Conservation (phyloP, 331 rosid genomes). For the Saraca asoca region DNA sequence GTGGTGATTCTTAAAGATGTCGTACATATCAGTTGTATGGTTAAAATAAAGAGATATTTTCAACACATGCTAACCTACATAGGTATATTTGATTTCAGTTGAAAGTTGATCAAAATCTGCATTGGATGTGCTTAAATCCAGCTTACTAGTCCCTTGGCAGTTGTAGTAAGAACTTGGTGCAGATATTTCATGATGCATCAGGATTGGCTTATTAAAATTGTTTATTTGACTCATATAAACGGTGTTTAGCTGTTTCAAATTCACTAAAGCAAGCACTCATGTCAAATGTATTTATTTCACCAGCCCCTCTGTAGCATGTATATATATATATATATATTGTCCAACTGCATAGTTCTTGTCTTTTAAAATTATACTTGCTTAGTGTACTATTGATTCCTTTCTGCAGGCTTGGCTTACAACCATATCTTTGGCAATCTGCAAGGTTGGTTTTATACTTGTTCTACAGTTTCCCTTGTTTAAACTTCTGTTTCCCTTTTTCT, state of each 20-base stretch:
- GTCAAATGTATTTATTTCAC: background rate
- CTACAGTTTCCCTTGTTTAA: slow-evolving; percentile 17
- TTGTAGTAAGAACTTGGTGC: background rate
- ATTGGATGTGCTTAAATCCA: slow-evolving; percentile 21
- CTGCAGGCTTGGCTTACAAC: slow-evolving; percentile 87
- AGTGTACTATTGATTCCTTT: slow-evolving; percentile 24
- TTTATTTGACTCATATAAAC: too few species aligned
- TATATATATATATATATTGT: background rate
- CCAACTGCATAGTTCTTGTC: slow-evolving; percentile 2
- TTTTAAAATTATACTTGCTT: slow-evolving; percentile 2
- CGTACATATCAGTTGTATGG: too few species aligned
- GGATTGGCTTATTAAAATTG: slow-evolving; percentile 16
- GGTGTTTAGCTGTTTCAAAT: background rate
- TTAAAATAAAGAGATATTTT: background rate
- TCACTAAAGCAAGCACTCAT: slow-evolving; percentile 2
- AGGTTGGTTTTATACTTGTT: slow-evolving; percentile 58
- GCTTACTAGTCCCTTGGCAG: slow-evolving; percentile 11
- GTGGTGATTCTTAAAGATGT: too few species aligned
- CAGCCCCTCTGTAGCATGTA: background rate
- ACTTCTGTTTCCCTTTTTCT: slow-evolving; percentile 30
- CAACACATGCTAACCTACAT: background rate
- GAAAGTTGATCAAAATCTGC: background rate
- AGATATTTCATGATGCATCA: too few species aligned
- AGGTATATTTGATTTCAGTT: background rate
- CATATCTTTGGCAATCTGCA: slow-evolving; percentile 77